Base-by-base conservation (phyloP, 2,329 filamentous ascomycete species). In the Arthroderma sp. region DNA sequence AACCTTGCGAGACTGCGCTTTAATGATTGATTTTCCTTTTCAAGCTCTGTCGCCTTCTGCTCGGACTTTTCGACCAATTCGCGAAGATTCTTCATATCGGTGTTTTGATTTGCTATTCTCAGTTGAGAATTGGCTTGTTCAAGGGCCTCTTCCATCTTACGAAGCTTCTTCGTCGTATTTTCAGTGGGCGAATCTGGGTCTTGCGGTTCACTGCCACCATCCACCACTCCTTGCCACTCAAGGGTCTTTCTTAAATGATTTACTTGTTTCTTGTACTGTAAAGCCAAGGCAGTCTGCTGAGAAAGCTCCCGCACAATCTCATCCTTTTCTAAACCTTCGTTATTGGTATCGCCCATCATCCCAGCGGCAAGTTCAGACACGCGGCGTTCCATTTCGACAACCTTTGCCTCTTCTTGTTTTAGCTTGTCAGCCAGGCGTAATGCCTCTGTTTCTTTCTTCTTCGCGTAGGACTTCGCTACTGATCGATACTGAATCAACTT, bases 401-500 rank as follows among this genome's bases (percentile, higher is more conserved):
- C 64, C 49, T 63, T 68, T 22, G 58, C 56, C 42, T 68, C 62
- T 50, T 79, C 74, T 42, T 70, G 65, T 46, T 66, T 66, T 8
- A 80, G 63, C 51, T 73, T 69, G 31, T 70, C 69, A 22, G 65
- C 59, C 36, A 78, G 56, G 42, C 74, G 70, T 10, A 65, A 64
- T 11, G 71, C 72, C 53, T 78, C 72, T 3, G 62, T 56, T 50
- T 79, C 77, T 54, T 78, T 78, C 54, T 75, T 74, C 48, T 66
- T 69, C 10, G 77, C 77, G 55, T 72, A 79, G 36, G 70, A 71
- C 56, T 77, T 79, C 11, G 74, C 73, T 28, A 73, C 63, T 40
- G 73, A 71, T 48, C 76, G 73, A 53, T 80, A 79, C 29, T 71
- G 66, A 42, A 80, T 69, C 40, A 81, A 64, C 53, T 74, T 77